phyloP scores from a whole-genome alignment of 2,329 filamentous ascomycete genomes.

The Albophoma yamanashiensis region DNA sequence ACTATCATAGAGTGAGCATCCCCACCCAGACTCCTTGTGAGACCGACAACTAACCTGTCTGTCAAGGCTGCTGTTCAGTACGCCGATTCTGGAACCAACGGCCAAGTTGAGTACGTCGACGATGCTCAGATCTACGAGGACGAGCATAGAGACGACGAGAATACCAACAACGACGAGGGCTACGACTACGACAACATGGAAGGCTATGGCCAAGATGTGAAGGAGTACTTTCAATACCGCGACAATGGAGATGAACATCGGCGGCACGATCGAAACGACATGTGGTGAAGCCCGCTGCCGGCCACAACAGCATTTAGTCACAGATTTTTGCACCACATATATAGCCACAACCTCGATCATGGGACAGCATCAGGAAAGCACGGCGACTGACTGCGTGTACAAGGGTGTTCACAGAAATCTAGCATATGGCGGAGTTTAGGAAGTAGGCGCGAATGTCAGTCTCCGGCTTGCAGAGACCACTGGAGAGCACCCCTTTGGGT shows the following conservation, averaged over 20 bases:
- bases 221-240: constrained; percentile 30
- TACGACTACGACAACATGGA: constrained; percentile 28
- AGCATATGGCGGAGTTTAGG: constrained; percentile 26
- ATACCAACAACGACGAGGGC: constrained; percentile 10
- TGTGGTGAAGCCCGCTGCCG: constrained; percentile 27
- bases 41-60: constrained; percentile 3
- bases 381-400: constrained; percentile 8
- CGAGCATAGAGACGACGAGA: constrained; percentile 31
- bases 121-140: constrained; percentile 44
- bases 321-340: constrained; percentile 8
- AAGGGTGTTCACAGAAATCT: constrained; percentile 13
- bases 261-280: constrained; percentile 25
- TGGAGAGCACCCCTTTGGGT: constrained; percentile 8
- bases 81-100: constrained; percentile 29
- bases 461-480: constrained; percentile 10
- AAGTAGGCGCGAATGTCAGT: constrained; percentile 10
- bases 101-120: constrained; percentile 38
- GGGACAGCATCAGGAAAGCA: background rate
- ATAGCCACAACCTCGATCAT: constrained; percentile 8
- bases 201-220: constrained; percentile 25
- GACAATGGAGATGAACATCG: constrained; percentile 20
- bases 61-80: constrained; percentile 33
- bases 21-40: background rate
- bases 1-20: constrained; percentile 38
- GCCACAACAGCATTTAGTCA: constrained; percentile 3